Conservation (phyloP, 2,329 filamentous ascomycete species). For the Aspergillus neoniger region DNA sequence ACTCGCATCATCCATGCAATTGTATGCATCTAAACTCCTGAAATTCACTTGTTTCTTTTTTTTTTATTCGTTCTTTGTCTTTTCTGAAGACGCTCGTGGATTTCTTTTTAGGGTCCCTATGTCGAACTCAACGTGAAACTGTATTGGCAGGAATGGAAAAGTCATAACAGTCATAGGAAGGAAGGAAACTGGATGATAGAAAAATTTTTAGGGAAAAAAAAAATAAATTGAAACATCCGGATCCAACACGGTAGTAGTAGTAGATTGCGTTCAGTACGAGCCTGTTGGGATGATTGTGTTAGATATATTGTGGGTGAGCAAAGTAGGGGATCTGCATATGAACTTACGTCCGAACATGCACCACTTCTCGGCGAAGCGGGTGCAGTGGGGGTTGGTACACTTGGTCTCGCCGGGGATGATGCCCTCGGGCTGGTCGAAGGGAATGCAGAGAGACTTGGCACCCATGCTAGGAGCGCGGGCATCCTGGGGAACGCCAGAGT, state of each 20-base stretch:
- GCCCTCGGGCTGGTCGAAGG: slow-evolving; percentile 82
- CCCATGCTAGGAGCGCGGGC: slow-evolving; percentile 73
- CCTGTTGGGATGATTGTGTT: slow-evolving; percentile 19
- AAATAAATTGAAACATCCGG: not conserved
- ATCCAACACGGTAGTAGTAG: not conserved
- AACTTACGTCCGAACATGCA: slow-evolving; percentile 81
- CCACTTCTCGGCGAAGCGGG: slow-evolving; percentile 75
- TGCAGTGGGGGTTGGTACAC: slow-evolving; percentile 88
- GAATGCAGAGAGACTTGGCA: slow-evolving; percentile 75
- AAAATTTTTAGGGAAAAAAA: too few species aligned
- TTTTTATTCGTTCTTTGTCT: not conserved
- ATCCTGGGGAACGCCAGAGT: slow-evolving; percentile 71
- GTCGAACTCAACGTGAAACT: slow-evolving; percentile 3
- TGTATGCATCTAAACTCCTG: not conserved
- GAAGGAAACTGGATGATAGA: not conserved
- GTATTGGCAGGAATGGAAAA: slow-evolving; percentile 12
- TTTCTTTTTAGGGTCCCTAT: not conserved
- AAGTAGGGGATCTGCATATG: not conserved
- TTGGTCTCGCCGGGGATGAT: slow-evolving; percentile 79
- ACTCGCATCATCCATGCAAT: slow-evolving; percentile 1
- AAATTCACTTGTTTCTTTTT: not conserved
- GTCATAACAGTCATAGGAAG: slow-evolving; percentile 18
- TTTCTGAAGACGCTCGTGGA: not conserved
- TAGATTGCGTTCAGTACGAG: slow-evolving; percentile 30
- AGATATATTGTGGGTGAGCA: not conserved